Evolutionary conservation across 2,329 filamentous ascomycete genomes (phyloP), one percentile per base, ranked within the genome.

Genomic region (Knufia petricola): DNA sequence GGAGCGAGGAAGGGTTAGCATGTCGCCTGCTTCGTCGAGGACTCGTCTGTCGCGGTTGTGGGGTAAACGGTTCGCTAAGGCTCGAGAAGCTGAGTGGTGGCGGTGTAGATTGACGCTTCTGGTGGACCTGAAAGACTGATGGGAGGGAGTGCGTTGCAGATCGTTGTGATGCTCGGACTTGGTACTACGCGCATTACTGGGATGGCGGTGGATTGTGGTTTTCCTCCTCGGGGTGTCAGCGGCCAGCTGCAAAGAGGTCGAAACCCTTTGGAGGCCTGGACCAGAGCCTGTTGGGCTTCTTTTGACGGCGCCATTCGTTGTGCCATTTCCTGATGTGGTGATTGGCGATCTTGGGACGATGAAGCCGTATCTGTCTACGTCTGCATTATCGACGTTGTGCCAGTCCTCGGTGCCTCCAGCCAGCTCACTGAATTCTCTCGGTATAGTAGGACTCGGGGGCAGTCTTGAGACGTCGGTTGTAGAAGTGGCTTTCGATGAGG

Each of bases 291-390:
- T 60, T 4, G 58, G 54, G 17, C 60, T 57, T 30, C 49, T 52
- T 17, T 55, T 45, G 6, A 54, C 47, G 43, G 34, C 37, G 23
- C 28, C 23, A 15, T 28, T 38, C 8, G 20, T 26, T 6, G 32
- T 17, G 8, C 17, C 37, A 44, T 63, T 61, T 10, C 53, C 56
- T 0, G 50, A 53, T 4, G 60, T 51, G n/a, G 54, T 54, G 24
- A 54, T 56, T 6, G 45, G 45, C 8, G 45, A 40, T 19, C 39
- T 51, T 61, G 69, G 68, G 12, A 73, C 61, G 52, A 83, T 82
- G 63, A 83, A 83, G 8, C 79, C 79, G 60, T 82, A 83, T 51
- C 79, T 70, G 61, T 83, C 79, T 2, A 82, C 77, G 52, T 81
- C 73, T 12, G 67, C 73, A 4, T 70, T 75, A 15, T 74, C 68